Evolutionary conservation across 148 eudicot genomes (phyloP), one percentile per base, ranked within the genome.

Genomic region (Rhododendron ferrugineum): DNA sequence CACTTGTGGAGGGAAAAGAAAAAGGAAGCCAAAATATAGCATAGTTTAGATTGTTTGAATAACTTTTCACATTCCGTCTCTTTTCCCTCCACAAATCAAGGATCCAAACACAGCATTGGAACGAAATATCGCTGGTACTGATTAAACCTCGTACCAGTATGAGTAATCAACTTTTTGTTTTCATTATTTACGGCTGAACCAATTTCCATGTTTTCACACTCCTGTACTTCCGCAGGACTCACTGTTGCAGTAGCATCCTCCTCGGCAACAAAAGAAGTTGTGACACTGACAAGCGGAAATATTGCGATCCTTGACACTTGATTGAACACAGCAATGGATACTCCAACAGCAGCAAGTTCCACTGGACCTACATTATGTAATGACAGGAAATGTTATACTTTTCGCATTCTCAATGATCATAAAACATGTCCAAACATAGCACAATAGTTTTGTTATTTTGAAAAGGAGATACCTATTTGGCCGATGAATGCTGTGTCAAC

Each of bases 401-500:
- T 18, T 46, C 49, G 11, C 49, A 46, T 46, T 46, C 49, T 46
- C 49, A 46, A 46, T 46, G 49, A 46, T 2, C 50, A 50, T 6
- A 16, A 44, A 77, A 81, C 13, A 50, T 10, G 20, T 16, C 73
- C 42, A 50, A 60, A 22, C 23, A 15, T 34, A 28, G 64, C 64
- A 22, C 26, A 58, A 58, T 58, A 58, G 8, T 5, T 62, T 62
- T 23, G 70, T 62, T 62, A 62, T 26, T 28, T 36, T 62, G 44
- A 15, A 20, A 20, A 84, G 83, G 37, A 36, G 22, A 42, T 89
- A 95, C 98, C 97, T 56, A 95, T 93, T 85, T 94, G 98, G 80
- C 98, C 98, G 64, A 95, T 93, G 89, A 95, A 95, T 78, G 98
- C 98, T 9, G 98, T 95, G 86, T 95, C 98, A 56, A 95, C 88